Conservation (phyloP, 208 protist species). For the Crithidia expoeki region DNA sequence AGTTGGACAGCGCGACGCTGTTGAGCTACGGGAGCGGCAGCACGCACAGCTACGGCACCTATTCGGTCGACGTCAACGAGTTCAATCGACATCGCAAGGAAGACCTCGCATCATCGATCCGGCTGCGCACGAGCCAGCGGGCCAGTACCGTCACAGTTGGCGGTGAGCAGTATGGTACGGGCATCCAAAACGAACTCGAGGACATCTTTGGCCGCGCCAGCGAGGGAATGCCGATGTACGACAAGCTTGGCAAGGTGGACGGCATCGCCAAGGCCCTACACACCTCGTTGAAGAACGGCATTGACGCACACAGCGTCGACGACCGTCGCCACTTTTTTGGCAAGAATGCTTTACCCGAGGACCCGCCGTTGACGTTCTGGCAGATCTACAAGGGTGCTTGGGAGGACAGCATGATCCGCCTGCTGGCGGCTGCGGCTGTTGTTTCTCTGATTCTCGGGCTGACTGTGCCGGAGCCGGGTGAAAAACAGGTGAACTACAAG, state of each 20-base stretch:
- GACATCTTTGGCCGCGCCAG: slow-evolving; percentile 65
- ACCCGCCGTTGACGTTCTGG: slow-evolving; percentile 82
- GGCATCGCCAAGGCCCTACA: slow-evolving; percentile 55
- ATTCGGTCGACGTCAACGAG: slow-evolving; percentile 31
- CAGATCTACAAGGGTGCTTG: slow-evolving; percentile 76
- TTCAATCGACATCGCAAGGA: slow-evolving; percentile 30
- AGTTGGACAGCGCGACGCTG: background rate
- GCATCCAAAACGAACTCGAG: slow-evolving; percentile 39
- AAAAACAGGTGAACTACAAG: slow-evolving; percentile 64
- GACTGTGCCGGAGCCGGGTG: slow-evolving; percentile 71
- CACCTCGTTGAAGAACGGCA: slow-evolving; percentile 44
- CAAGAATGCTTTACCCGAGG: slow-evolving; percentile 70
- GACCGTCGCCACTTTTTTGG: slow-evolving; percentile 55
- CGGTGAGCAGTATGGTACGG: slow-evolving; percentile 36
- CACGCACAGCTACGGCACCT: slow-evolving; percentile 44
- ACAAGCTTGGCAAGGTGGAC: slow-evolving; percentile 57
- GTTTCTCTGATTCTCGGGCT: slow-evolving; percentile 79
- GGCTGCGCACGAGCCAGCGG: slow-evolving; percentile 16
- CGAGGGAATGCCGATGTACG: slow-evolving; percentile 57
- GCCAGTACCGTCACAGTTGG: slow-evolving; percentile 11
- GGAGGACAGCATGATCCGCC: slow-evolving; percentile 82
- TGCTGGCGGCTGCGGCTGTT: slow-evolving; percentile 66
- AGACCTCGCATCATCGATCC: slow-evolving; percentile 38
- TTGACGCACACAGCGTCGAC: slow-evolving; percentile 38
- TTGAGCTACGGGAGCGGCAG: background rate